Evolutionary conservation across 2,329 filamentous ascomycete genomes (phyloP).

Genomic region (Aspergillus puulaauensis): DNA sequence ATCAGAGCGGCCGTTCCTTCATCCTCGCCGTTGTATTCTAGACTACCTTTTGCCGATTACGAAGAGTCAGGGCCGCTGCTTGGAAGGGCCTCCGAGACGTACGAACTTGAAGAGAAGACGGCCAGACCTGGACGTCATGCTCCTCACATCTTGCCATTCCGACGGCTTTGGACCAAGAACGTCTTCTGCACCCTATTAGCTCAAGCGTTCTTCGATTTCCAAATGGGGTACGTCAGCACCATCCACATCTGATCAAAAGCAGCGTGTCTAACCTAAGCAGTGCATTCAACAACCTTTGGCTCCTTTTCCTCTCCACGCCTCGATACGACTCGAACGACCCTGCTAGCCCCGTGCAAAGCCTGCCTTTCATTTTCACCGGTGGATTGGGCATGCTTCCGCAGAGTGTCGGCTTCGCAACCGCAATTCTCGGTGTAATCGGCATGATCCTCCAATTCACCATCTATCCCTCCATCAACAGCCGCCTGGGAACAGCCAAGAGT

Average conservation of each 20-base stretch:
- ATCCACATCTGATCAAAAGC: not conserved
- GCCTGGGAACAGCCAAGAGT: conserved; percentile 66
- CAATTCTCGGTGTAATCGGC: conserved; percentile 71
- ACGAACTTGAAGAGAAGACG: conserved; percentile 40
- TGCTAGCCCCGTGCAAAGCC: conserved; percentile 40
- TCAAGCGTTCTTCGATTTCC: conserved; percentile 70
- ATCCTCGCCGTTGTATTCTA: conserved; percentile 33
- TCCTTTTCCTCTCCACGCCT: conserved; percentile 73
- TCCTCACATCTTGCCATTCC: conserved; percentile 46
- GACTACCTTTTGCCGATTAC: conserved; percentile 35
- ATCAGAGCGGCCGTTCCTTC: conserved; percentile 26
- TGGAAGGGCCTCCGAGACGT: conserved; percentile 30
- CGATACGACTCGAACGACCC: conserved; percentile 50
- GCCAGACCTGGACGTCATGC: conserved; percentile 37
- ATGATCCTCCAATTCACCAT: conserved; percentile 69
- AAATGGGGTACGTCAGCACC: conserved; percentile 51
- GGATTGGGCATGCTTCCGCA: conserved; percentile 70
- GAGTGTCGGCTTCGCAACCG: conserved; percentile 71
- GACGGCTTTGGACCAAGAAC: conserved; percentile 55
- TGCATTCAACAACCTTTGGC: conserved; percentile 75
- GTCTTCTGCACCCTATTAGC: conserved; percentile 59
- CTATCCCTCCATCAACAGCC: conserved; percentile 67
- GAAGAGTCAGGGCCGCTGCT: conserved; percentile 37
- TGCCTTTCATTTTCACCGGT: conserved; percentile 63
- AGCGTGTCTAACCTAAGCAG: conserved; percentile 36